A percentile compares a stretch with the other conserved stretches of the same genome.
Conservation (phyloP, 768 basidiomycete genomes). For the Tricholoma matsutake region DNA sequence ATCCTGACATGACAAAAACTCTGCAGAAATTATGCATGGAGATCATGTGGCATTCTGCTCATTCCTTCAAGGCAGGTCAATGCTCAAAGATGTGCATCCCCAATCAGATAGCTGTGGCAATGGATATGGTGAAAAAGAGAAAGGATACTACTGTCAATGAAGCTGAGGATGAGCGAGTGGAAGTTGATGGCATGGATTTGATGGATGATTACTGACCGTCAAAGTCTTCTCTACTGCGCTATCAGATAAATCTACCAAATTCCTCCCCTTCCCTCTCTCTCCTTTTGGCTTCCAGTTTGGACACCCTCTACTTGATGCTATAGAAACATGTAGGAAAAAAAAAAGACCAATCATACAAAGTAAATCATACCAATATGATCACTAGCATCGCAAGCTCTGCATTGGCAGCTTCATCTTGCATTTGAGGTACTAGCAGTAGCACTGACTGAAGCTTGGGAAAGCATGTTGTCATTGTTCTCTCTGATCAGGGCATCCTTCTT, state of each 20-base stretch:
- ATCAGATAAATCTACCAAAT: background rate
- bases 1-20: slow-evolving; percentile 25
- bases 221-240: background rate
- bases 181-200: background rate
- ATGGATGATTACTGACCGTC: background rate
- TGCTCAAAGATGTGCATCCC: too few relatives aligned
- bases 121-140: slow-evolving; percentile 3
- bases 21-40: slow-evolving; percentile 7
- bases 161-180: background rate
- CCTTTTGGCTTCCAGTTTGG: slow-evolving; percentile 1
- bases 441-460: background rate
- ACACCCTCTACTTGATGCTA: background rate
- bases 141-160: background rate
- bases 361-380: background rate
- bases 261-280: background rate
- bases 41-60: background rate
- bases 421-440: background rate
- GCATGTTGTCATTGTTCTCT: background rate
- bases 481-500: background rate
- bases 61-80: background rate
- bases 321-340: background rate
- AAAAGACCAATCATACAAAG: background rate
- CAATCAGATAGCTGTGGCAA: slow-evolving; percentile 6
- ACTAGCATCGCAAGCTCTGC: background rate
- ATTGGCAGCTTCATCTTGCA: background rate